phyloP scores from a whole-genome alignment of 257 asterid genomes.

The Ehretia macrophylla region DNA sequence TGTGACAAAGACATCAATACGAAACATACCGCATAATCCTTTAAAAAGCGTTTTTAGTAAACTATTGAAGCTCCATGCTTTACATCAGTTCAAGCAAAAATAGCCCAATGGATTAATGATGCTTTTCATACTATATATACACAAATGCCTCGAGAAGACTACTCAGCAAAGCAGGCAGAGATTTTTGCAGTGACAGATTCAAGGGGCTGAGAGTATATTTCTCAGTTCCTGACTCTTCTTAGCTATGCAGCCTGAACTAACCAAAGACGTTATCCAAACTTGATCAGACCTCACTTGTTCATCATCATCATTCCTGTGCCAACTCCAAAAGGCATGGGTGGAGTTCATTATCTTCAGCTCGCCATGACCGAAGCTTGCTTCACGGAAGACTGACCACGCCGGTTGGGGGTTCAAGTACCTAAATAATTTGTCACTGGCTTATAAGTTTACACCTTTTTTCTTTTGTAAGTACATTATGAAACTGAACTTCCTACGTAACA shows the following conservation, averaged over 20 bases:
- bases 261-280: constrained; percentile 57
- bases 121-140: background rate
- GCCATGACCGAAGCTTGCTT: constrained; percentile 98
- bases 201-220: constrained; percentile 33
- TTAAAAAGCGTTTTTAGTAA: too few species aligned
- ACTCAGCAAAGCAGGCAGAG: background rate
- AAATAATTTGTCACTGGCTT: constrained; percentile 10
- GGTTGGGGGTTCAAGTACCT: constrained; percentile 68
- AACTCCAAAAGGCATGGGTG: constrained; percentile 88
- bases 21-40: too few species aligned
- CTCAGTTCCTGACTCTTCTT: constrained; percentile 27
- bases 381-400: constrained; percentile 82
- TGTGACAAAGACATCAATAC: too few species aligned
- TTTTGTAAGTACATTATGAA: too few species aligned
- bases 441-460: background rate
- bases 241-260: constrained; percentile 47
- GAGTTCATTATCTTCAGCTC: constrained; percentile 63
- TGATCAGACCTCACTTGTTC: constrained; percentile 75
- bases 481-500: too few species aligned
- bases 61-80: too few species aligned
- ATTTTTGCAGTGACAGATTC: background rate
- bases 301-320: constrained; percentile 92
- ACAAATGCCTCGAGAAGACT: background rate
- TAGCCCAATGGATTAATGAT: too few species aligned
- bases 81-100: too few species aligned